Evolutionary conservation across 768 basidiomycete genomes (phyloP).

Genomic region (Boletus subparvulus): DNA sequence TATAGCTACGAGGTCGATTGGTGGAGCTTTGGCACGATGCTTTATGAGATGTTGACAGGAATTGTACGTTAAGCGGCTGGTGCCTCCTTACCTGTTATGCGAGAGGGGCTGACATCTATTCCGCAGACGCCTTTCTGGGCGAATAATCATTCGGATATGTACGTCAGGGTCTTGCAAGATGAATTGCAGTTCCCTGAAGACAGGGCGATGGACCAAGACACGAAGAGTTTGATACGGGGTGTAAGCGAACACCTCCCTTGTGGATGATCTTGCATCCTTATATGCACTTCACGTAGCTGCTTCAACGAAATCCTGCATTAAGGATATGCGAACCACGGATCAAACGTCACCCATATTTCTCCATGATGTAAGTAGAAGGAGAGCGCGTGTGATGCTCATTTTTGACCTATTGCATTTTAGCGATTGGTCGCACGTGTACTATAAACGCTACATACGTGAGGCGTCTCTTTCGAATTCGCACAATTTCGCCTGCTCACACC

Average conservation of each 20-base stretch:
- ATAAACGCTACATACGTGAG: conserved; percentile 90
- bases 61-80: conserved; percentile 53
- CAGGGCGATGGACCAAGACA: conserved; percentile 89
- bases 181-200: conserved; percentile 90
- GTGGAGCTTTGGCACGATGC: conserved; percentile 98
- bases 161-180: conserved; percentile 87
- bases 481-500: conserved; percentile 14
- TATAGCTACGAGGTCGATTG: conserved; percentile 96
- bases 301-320: conserved; percentile 90
- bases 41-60: conserved; percentile 96
- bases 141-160: conserved; percentile 93
- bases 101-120: conserved; percentile 15
- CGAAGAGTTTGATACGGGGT: conserved; percentile 92
- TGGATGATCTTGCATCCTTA: conserved; percentile 2
- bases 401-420: conserved; percentile 40
- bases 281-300: conserved; percentile 51
- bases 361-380: conserved; percentile 69
- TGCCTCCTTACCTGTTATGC: conserved; percentile 16
- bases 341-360: conserved; percentile 93
- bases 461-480: conserved; percentile 19
- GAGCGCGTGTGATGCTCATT: conserved; percentile 4
- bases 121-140: conserved; percentile 88
- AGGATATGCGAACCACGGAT: conserved; percentile 92
- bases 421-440: conserved; percentile 93
- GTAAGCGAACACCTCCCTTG: conserved; percentile 47